phyloP scores from a whole-genome alignment of 140 eudicot genomes.

The Senecio squalidus region DNA sequence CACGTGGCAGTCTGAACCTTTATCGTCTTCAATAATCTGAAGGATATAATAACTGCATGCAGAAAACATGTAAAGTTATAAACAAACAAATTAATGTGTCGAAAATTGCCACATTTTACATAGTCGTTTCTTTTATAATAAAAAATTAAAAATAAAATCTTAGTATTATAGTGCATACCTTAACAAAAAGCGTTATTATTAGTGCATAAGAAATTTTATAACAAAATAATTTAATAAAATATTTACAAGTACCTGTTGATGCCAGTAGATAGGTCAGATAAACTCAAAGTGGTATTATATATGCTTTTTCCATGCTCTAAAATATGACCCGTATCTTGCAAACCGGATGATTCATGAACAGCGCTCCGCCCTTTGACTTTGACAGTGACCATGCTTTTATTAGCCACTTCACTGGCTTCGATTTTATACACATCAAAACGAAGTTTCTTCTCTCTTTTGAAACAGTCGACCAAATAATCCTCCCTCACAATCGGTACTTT shows the following conservation, averaged over 20 bases:
- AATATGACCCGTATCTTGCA: slow-evolving; percentile 97
- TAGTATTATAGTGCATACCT: not conserved
- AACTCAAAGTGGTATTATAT: slow-evolving; percentile 81
- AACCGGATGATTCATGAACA: slow-evolving; percentile 89
- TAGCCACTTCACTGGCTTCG: slow-evolving; percentile 53
- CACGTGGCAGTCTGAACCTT: slow-evolving; percentile 72
- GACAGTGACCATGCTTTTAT: slow-evolving; percentile 59
- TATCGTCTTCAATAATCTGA: slow-evolving; percentile 94
- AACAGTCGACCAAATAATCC: slow-evolving; percentile 75
- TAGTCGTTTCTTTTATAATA: not conserved
- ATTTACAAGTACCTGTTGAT: slow-evolving; percentile 60
- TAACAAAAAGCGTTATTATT: not conserved
- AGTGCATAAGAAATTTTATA: not conserved
- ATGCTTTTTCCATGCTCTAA: slow-evolving; percentile 86
- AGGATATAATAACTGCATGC: slow-evolving; percentile 76
- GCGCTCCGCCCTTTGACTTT: slow-evolving; percentile 97
- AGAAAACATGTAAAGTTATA: slow-evolving; percentile 13
- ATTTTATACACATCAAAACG: slow-evolving; percentile 75
- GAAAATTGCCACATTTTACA: not conserved
- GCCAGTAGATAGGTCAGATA: slow-evolving; percentile 87
- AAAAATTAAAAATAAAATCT: not conserved
- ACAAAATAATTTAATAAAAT: not conserved
- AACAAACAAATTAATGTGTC: not conserved
- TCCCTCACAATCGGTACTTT: slow-evolving; percentile 85
- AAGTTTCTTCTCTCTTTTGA: slow-evolving; percentile 69